Percentiles rank a stretch among this genome's conserved stretches.
phyloP scores from a whole-genome alignment of 1,139 yeast species.

The Candida sp. region DNA sequence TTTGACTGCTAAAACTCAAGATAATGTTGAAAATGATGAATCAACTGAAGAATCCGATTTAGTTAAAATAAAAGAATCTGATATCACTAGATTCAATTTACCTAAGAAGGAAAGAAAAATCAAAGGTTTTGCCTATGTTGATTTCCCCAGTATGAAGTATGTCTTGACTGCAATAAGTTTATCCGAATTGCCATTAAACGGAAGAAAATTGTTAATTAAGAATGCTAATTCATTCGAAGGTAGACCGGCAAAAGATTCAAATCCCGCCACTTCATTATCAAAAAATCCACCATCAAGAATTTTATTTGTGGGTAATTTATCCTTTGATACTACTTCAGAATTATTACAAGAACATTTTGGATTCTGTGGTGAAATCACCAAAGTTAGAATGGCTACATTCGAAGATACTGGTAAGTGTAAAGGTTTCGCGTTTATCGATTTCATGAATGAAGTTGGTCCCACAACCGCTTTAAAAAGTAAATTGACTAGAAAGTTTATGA shows the following conservation, averaged over 20 bases:
- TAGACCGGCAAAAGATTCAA: constrained; percentile 63
- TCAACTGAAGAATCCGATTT: constrained; percentile 34
- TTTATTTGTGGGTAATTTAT: constrained; percentile 86
- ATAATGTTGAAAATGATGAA: constrained; percentile 13
- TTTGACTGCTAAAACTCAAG: constrained; percentile 55
- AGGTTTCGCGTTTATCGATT: constrained; percentile 94
- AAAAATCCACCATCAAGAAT: constrained; percentile 88
- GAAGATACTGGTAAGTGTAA: constrained; percentile 96
- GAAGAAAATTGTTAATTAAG: constrained; percentile 84
- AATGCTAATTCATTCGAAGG: constrained; percentile 82
- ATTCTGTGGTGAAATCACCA: constrained; percentile 75
- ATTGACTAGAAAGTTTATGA: constrained; percentile 61
- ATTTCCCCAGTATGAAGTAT: constrained; percentile 63
- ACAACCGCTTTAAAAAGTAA: constrained; percentile 79
- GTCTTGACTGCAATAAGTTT: constrained; percentile 63
- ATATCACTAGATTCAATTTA: constrained; percentile 60
- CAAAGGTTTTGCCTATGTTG: constrained; percentile 92
- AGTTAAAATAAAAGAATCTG: constrained; percentile 39
- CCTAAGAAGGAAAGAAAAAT: constrained; percentile 63
- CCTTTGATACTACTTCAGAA: constrained; percentile 90
- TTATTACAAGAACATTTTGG: constrained; percentile 74
- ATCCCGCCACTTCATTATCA: constrained; percentile 31
- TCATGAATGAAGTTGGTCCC: constrained; percentile 75
- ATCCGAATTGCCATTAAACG: constrained; percentile 72
- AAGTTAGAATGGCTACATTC: constrained; percentile 93